Evolutionary conservation across 2,329 filamentous ascomycete species (phyloP).

Genomic region (Teratosphaeria viscida): DNA sequence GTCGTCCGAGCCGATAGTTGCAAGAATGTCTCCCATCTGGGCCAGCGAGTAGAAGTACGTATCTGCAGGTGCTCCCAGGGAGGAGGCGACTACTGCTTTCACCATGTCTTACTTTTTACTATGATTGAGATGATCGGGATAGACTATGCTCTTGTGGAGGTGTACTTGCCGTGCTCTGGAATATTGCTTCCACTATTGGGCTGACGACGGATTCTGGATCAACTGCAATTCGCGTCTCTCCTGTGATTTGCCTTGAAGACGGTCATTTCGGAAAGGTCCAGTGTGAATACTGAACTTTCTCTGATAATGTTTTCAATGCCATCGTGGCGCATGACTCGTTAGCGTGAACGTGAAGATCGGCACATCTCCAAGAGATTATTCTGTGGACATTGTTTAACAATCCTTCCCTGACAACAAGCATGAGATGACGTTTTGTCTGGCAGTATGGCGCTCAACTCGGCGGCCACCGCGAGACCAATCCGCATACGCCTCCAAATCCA

Average conservation of each 20-base stretch:
- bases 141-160: not conserved
- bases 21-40: slow-evolving; percentile 35
- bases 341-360: not conserved
- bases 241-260: no score
- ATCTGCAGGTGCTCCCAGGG: slow-evolving; percentile 10
- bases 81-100: slow-evolving; percentile 9
- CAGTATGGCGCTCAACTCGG: not conserved
- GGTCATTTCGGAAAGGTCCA: no score
- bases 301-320: not conserved
- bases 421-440: not conserved
- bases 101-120: slow-evolving; percentile 5
- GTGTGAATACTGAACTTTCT: not conserved
- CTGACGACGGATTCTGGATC: no score
- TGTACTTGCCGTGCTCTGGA: not conserved
- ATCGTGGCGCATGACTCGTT: not conserved
- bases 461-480: slow-evolving; percentile 29
- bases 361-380: not conserved
- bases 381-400: not conserved
- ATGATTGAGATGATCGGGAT: not conserved
- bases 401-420: not conserved
- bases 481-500: slow-evolving; percentile 64
- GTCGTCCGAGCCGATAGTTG: slow-evolving; percentile 60
- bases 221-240: no score
- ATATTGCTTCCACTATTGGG: not conserved
- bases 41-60: slow-evolving; percentile 49